These are phyloP conservation scores for Boechera stricta DNA, from an alignment of 345 rosid genomes.

Conservation along the genomic window DNA sequence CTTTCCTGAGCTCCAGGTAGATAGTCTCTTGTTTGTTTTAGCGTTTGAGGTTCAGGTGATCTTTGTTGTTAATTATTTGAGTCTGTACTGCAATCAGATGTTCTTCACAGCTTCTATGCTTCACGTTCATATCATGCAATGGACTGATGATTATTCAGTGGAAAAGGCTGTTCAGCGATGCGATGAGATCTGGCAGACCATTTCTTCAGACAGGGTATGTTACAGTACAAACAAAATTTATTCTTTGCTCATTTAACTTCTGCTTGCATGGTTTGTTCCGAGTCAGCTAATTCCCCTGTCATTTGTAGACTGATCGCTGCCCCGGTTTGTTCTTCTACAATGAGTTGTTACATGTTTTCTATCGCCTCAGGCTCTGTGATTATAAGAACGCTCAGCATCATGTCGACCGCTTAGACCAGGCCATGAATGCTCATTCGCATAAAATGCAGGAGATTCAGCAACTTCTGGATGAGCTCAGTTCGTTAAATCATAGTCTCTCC, in stretches of 20 bases:
- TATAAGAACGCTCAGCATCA: constrained; percentile 90
- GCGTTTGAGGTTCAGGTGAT: background rate
- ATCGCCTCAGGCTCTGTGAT: constrained; percentile 80
- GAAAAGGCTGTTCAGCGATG: constrained; percentile 71
- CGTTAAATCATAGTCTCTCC: constrained; percentile 73
- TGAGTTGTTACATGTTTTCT: constrained; percentile 89
- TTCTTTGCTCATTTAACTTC: constrained; percentile 6
- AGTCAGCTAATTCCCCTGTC: constrained; percentile 29
- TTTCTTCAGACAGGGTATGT: constrained; percentile 73
- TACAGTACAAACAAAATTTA: background rate
- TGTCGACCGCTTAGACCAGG: constrained; percentile 85
- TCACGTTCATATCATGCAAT: constrained; percentile 94
- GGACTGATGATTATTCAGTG: constrained; percentile 74
- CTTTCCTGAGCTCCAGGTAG: constrained; percentile 88
- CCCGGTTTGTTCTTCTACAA: constrained; percentile 88
- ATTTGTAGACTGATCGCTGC: constrained; percentile 64
- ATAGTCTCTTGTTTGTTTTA: constrained; percentile 20
- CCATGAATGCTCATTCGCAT: constrained; percentile 77
- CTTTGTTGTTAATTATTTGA: background rate
- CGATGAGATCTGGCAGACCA: constrained; percentile 73
- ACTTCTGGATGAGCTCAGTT: constrained; percentile 64
- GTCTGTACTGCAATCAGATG: constrained; percentile 55
- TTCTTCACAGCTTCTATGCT: constrained; percentile 85
- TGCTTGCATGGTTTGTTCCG: background rate
- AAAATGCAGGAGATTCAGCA: constrained; percentile 56